Percentiles rank a stretch among this genome's conserved stretches.
These are phyloP conservation scores for Aspergillus nomiae DNA, from an alignment of 2,329 filamentous ascomycete species.

Conservation along the genomic window DNA sequence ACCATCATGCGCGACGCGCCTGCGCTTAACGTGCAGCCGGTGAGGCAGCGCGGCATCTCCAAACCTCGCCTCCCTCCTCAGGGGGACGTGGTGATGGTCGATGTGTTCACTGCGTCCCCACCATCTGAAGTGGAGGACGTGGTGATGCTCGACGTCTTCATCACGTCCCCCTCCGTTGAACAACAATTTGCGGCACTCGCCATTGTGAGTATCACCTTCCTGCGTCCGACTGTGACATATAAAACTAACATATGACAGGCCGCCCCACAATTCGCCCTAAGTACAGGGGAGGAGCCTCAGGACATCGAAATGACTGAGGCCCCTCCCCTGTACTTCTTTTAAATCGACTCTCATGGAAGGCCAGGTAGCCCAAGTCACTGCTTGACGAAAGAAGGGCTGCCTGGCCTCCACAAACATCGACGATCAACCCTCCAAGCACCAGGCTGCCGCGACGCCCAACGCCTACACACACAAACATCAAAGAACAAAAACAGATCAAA, in stretches of 20 bases:
- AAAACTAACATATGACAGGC: background rate
- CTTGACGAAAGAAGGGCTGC: background rate
- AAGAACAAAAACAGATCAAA: background rate
- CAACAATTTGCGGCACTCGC: background rate
- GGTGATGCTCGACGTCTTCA: background rate
- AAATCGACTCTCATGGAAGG: background rate
- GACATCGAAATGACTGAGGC: constrained; percentile 3
- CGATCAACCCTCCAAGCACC: background rate
- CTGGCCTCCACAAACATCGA: background rate
- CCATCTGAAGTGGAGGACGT: background rate
- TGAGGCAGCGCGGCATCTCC: background rate
- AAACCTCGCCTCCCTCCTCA: too few relatives aligned
- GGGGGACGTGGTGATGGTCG: background rate
- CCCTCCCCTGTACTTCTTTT: background rate
- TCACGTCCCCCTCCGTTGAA: background rate
- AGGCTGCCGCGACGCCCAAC: background rate
- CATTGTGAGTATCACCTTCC: background rate
- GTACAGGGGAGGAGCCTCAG: background rate
- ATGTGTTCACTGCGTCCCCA: background rate
- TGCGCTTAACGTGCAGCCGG: background rate
- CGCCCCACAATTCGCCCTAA: background rate
- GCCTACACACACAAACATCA: background rate
- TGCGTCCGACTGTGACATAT: background rate
- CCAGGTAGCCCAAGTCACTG: background rate
- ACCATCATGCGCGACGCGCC: constrained; percentile 4